phyloP scores from a whole-genome alignment of 139 green algal genomes.

The Zygnema cylindricum region DNA sequence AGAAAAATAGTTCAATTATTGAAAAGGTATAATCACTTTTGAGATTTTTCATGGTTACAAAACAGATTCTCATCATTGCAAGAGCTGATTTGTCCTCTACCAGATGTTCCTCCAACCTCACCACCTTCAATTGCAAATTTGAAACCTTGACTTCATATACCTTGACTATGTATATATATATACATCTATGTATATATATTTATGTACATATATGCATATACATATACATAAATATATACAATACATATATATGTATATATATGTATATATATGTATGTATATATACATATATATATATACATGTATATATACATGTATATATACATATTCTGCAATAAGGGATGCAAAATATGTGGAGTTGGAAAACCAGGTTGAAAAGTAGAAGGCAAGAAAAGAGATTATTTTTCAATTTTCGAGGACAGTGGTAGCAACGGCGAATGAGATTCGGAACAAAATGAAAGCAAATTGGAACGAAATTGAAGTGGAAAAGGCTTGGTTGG shows the following conservation, averaged over 20 bases:
- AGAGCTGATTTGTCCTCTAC: too few relatives aligned
- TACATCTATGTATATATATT: conserved; percentile 1
- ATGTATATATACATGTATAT: conserved; percentile 28
- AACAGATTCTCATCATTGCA: too few relatives aligned
- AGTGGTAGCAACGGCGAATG: not conserved
- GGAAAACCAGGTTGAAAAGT: not conserved
- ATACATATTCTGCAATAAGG: not conserved
- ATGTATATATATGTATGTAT: conserved; percentile 24
- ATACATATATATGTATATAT: conserved; percentile 26
- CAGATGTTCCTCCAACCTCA: not conserved
- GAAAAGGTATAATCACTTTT: too few relatives aligned
- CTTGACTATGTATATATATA: not conserved
- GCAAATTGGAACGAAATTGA: not conserved
- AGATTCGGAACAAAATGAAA: too few relatives aligned
- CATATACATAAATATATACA: conserved; percentile 25
- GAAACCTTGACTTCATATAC: not conserved
- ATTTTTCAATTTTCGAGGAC: not conserved
- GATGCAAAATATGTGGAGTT: not conserved
- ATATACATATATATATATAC: conserved; percentile 32
- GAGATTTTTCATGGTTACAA: too few relatives aligned
- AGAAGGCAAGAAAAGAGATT: not conserved
- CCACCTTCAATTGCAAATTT: not conserved
- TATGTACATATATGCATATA: conserved; percentile 11
- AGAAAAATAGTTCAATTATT: too few relatives aligned
- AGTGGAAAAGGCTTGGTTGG: not conserved